Evolutionary conservation across 768 basidiomycete genomes (phyloP).

Genomic region (Tricholoma sp.): DNA sequence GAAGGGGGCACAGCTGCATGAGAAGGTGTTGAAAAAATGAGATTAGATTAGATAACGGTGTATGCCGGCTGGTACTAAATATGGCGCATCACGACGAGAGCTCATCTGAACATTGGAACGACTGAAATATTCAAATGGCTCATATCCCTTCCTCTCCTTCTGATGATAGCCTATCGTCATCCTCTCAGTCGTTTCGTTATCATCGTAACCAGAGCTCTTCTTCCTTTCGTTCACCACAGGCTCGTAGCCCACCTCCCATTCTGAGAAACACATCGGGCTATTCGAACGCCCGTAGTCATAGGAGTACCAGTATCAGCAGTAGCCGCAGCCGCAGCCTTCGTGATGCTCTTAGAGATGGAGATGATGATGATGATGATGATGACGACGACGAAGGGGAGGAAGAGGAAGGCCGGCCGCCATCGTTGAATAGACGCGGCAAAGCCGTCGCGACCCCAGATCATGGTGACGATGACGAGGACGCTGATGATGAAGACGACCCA

Average conservation of each 20-base stretch:
- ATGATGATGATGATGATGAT: constrained; percentile 46
- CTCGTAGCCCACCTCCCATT: constrained; percentile 37
- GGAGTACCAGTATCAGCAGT: constrained; percentile 64
- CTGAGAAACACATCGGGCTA: constrained; percentile 48
- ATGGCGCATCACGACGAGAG: not conserved
- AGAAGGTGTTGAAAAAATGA: constrained; percentile 67
- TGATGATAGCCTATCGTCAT: constrained; percentile 30
- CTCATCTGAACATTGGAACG: too few species aligned
- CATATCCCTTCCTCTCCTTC: constrained; percentile 24
- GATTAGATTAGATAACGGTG: constrained; percentile 18
- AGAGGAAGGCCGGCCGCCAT: constrained; percentile 10
- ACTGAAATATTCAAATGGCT: constrained; percentile 4
- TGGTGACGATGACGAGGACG: constrained; percentile 40
- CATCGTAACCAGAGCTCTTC: constrained; percentile 68
- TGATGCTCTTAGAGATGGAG: constrained; percentile 40
- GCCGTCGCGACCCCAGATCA: constrained; percentile 31
- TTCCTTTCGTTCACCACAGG: constrained; percentile 43
- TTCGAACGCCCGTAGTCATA: constrained; percentile 37
- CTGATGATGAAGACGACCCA: constrained; percentile 83
- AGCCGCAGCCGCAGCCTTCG: constrained; percentile 47
- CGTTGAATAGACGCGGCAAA: constrained; percentile 35
- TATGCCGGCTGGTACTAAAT: constrained; percentile 23
- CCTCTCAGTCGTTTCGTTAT: constrained; percentile 36
- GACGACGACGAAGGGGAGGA: constrained; percentile 31
- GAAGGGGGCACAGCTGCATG: constrained; percentile 79